Conservation (phyloP, 441 rosid genomes). For the Biscutella laevigata region DNA sequence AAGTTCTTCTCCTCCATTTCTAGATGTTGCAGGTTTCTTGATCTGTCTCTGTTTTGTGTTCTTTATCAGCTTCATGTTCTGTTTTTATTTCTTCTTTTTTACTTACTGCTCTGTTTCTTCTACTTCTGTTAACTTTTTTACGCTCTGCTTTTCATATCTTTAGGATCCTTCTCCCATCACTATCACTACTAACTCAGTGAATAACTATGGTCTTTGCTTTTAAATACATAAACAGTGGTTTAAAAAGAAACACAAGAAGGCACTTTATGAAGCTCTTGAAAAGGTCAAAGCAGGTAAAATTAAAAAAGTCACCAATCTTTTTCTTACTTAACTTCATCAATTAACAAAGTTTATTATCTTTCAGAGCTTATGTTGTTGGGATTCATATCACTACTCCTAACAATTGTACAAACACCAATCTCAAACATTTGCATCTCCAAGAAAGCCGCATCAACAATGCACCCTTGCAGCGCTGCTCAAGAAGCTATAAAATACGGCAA, state of each 20-base stretch:
- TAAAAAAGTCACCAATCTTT: no score
- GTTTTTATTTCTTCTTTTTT: no score
- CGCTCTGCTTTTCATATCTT: no score
- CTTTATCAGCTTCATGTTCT: no score
- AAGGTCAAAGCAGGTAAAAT: slow-evolving; percentile 59
- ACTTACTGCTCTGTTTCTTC: no score
- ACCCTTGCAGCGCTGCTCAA: slow-evolving; percentile 31
- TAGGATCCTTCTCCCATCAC: no score
- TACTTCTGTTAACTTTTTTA: no score
- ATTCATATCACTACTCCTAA: slow-evolving; percentile 56
- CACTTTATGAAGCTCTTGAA: slow-evolving; percentile 56
- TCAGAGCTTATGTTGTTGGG: slow-evolving; percentile 81
- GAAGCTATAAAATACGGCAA: background rate
- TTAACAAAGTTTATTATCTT: no score
- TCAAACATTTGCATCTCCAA: slow-evolving; percentile 35
- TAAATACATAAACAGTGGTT: no score
- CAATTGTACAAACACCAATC: slow-evolving; percentile 38
- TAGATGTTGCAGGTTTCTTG: background rate
- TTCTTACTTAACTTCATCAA: no score
- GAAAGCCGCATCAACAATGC: slow-evolving; percentile 37
- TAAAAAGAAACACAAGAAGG: slow-evolving; percentile 40
- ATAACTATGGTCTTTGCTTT: no score
- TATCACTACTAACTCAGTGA: no score
- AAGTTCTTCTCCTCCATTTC: slow-evolving; percentile 21
- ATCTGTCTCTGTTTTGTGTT: background rate